Base-by-base conservation (phyloP, 306 rosid species). In the Cicer bijugum region DNA sequence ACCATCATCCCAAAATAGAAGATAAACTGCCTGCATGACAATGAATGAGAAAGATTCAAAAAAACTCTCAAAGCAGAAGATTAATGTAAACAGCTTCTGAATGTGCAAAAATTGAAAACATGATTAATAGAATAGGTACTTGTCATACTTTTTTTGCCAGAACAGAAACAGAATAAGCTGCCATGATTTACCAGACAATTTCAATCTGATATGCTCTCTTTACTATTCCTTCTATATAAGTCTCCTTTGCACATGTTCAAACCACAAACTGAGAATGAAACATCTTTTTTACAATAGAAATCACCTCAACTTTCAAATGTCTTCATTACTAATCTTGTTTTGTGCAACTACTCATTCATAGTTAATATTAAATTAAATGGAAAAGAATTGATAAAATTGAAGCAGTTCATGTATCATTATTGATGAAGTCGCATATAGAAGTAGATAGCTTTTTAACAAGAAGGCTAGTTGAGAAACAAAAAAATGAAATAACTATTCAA, bases 11-110 rank as follows among this genome's bases (percentile, higher is more conserved):
- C 85, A 51, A 79, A 91, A 89, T 73, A 94, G 88, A 67, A 88
- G 77, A 91, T 85, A 88, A 6, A 80, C 82, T 10, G 97, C 96
- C 98, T 94, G 89, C 89, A 69, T 0, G 0, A 43, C 57, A 63
- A 45, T 62, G 51, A 47, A 59, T 33, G 55, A 38, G 52, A 60
- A 66, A n/a, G 44, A 71, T 28, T 65, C 17, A 33, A 48, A 59
- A 64, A 71, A 40, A 12, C 2, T 35, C 62, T 19, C 8, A 5
- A 42, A 8, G 71, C 40, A 64, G 9, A 55, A 45, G 38, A 56
- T 67, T 33, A 15, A 14, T 76, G 58, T 17, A 35, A 55, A 33
- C 14, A 72, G 9, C 6, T 71, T 44, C 53, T 55, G 8, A 50
- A 48, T 9, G 60, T 28, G 47, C 50, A 57, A 47, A 62, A 39